Percentiles rank a stretch among this genome's conserved stretches.
These are phyloP conservation scores for Phialophora verrucosa DNA, from an alignment of 2,329 filamentous ascomycete species.

Conservation along the genomic window DNA sequence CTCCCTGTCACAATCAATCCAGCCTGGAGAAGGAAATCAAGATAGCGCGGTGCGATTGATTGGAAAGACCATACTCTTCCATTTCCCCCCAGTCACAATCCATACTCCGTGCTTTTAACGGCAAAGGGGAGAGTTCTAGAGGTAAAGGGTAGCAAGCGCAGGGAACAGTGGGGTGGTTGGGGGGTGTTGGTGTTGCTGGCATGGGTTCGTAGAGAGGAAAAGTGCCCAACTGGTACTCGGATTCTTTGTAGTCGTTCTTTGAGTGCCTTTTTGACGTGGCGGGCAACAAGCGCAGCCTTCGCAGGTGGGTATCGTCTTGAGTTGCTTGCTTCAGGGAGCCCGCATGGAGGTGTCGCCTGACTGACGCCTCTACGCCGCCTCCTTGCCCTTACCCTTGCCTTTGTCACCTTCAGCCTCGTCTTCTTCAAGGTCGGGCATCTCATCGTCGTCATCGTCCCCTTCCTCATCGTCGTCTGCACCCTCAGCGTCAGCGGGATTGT, in stretches of 20 bases:
- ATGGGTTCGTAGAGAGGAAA: neutral
- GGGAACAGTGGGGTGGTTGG: neutral
- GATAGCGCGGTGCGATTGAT: neutral
- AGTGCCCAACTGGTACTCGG: neutral
- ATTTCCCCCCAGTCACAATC: neutral
- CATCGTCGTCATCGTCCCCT: conserved; percentile 47
- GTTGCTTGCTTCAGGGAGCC: conserved; percentile 1
- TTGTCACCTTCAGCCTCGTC: conserved; percentile 50
- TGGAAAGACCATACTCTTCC: conserved; percentile 4
- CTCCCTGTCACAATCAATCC: conserved; percentile 3
- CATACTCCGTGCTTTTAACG: conserved; percentile 12
- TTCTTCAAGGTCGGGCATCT: conserved; percentile 45
- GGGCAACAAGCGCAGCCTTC: neutral
- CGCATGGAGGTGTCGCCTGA: conserved; percentile 2
- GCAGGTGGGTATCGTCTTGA: conserved; percentile 1
- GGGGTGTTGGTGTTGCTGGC: neutral
- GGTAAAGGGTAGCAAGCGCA: neutral
- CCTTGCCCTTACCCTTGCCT: conserved; percentile 43
- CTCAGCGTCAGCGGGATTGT: conserved; percentile 50
- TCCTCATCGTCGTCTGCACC: conserved; percentile 70
- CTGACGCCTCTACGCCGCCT: conserved; percentile 13
- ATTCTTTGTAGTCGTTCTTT: neutral
- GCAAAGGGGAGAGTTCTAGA: conserved; percentile 4
- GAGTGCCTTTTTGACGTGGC: neutral
- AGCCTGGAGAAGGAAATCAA: conserved; percentile 3